Evolutionary conservation across 106 monocot species (phyloP), one percentile per base, ranked within the genome.

Genomic region (Iris macrosiphon): DNA sequence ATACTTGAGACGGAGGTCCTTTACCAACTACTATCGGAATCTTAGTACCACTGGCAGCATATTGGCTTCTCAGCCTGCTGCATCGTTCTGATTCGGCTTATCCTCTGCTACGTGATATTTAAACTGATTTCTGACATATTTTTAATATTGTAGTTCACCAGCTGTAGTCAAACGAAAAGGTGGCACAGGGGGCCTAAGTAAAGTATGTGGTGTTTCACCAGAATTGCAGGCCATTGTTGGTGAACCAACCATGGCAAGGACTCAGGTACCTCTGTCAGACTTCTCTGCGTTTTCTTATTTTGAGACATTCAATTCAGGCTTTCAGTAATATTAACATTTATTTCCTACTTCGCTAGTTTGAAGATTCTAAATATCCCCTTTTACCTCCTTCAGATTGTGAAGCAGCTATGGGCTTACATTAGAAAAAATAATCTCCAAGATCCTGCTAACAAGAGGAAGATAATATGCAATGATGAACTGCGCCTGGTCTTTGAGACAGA

Each of bases 171-270:
- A 93, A 63, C 71, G 87, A 45, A 83, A 69, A 84, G 93, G 93
- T 41, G 93, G 93, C 29, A 74, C 93, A 32, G 93, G 93, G 22
- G 93, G 93, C 29, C 57, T 93, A 42, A 93, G 61, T 54, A 93
- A 93, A 83, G 68, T 87, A 35, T 93, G 92, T 73, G 92, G 87
- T 54, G 92, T 93, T 65, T 83, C 92, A 14, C 92, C 92, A 65
- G 74, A 79, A 62, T 70, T 93, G 54, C 80, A 93, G 51, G 68
- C 77, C 28, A 88, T 93, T 80, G 93, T 93, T 67, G 93, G 93
- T 64, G 83, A 93, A 63, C 87, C 93, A 50, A 70, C 83, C 17
- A 77, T 93, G 87, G 80, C 93, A 59, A 79, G 93, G 49, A 93
- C 93, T 5, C 73, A 93, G 87, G 89, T 89, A n/a, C 50, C n/a